Conservation (phyloP, 2,329 filamentous ascomycete species). For the Ophiostoma ulmi region DNA sequence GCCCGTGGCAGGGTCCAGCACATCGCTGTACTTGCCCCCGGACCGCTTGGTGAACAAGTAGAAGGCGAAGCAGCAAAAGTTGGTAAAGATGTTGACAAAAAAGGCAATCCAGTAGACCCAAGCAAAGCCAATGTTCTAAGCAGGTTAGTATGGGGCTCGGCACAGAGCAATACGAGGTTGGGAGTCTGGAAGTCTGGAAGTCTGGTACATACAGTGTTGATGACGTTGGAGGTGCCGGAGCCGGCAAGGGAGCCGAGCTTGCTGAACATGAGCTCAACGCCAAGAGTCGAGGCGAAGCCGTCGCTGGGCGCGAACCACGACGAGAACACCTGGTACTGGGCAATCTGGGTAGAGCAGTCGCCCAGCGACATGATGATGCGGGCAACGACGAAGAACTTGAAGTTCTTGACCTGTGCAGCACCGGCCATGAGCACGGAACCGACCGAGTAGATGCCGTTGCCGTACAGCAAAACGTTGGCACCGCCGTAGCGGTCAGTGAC, state of each 20-base stretch:
- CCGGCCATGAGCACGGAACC: slow-evolving; percentile 56
- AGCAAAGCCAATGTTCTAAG: slow-evolving; percentile 42
- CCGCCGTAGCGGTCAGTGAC: slow-evolving; percentile 48
- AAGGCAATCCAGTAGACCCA: slow-evolving; percentile 60
- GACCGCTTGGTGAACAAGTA: slow-evolving; percentile 22
- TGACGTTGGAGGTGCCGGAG: slow-evolving; percentile 35
- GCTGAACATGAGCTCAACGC: slow-evolving; percentile 55
- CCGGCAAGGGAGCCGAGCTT: slow-evolving; percentile 59
- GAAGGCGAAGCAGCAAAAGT: slow-evolving; percentile 33
- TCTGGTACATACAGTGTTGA: slow-evolving; percentile 14
- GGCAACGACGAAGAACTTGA: slow-evolving; percentile 56
- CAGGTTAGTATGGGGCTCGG: slow-evolving; percentile 49
- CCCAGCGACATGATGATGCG: slow-evolving; percentile 52
- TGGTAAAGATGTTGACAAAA: slow-evolving; percentile 47
- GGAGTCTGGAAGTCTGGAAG: neutral
- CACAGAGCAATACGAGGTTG: too few relatives aligned
- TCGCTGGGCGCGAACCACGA: slow-evolving; percentile 59
- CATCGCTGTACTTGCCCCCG: slow-evolving; percentile 37
- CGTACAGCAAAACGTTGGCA: slow-evolving; percentile 50
- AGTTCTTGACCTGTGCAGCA: slow-evolving; percentile 51
- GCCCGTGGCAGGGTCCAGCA: slow-evolving; percentile 51
- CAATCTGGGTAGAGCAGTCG: slow-evolving; percentile 60
- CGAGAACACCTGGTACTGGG: slow-evolving; percentile 61
- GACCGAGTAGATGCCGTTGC: slow-evolving; percentile 55
- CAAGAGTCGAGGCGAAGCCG: slow-evolving; percentile 58